Base-by-base conservation (phyloP, 2,329 filamentous ascomycete species). In the Cordyceps militaris region DNA sequence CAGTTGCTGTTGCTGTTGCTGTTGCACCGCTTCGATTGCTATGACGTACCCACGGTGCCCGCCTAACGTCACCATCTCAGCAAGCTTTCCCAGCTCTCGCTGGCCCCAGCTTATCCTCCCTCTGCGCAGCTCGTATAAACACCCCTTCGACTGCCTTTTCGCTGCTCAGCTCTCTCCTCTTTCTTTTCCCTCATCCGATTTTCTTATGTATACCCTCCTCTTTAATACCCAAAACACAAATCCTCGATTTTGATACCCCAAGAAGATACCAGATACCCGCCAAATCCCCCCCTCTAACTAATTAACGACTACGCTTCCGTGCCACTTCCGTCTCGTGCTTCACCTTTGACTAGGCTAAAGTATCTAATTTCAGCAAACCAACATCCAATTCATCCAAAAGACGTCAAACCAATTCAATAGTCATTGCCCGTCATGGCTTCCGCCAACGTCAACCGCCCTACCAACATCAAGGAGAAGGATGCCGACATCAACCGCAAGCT, bases 401-500 rank as follows among this genome's bases (percentile, higher is more conserved):
- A 26, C 26, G 1, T 19, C 11, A 21, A 50, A 23, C 13, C 9
- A 19, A 24, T n/a, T n/a, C n/a, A n/a, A n/a, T n/a, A 42, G 26
- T 32, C 65, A 66, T 23, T 26, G 36, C 19, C 36, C 55, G 50
- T 36, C 48, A 59, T 59, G 57, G 48, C 56, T 50, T 19, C 73
- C 53, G 66, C 65, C 63, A 72, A 72, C 63, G 87, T 93, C 68
- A 92, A 94, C 73, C 83, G 80, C 65, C 89, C 90, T 32, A 86
- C 83, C 61, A 81, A 94, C 72, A 67, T 80, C 61, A 86, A 88
- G 76, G 73, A 82, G 71, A 93, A 92, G 81, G 90, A 96, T 77
- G 82, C 81, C 64, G 86, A 96, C 71, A 87, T 97, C 74, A 94
- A 94, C 74, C 84, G 86, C 71, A 99, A 99, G 79, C 85, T 99